Conservation (phyloP, 2,329 filamentous ascomycete species). For the Diaporthe sp. region DNA sequence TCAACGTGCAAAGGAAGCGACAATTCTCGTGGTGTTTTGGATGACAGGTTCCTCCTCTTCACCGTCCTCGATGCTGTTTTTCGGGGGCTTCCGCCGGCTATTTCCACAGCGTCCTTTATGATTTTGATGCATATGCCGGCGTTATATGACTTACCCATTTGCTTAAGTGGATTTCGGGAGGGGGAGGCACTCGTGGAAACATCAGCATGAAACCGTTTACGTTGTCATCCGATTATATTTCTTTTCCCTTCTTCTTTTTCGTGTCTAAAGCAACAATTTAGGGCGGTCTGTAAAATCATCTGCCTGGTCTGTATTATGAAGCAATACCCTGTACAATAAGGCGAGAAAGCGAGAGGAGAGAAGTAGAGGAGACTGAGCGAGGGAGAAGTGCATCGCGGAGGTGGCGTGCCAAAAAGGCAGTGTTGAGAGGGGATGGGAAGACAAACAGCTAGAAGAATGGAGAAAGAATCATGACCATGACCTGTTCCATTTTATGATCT, state of each 20-base stretch:
- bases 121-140: conserved; percentile 15
- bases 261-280: conserved; percentile 21
- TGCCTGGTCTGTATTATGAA: conserved; percentile 29
- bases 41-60: conserved; percentile 1
- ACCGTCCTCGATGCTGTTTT: not conserved
- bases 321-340: conserved; percentile 36
- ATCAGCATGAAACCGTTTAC: conserved; percentile 17
- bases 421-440: not conserved
- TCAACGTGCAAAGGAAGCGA: not conserved
- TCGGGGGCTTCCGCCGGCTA: not conserved
- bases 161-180: not conserved
- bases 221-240: not conserved
- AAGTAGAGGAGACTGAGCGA: not conserved
- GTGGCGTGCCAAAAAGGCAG: not conserved
- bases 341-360: not conserved
- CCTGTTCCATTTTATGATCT: not conserved
- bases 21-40: not conserved
- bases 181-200: not conserved
- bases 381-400: not conserved
- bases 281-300: not conserved
- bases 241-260: not conserved
- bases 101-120: conserved; percentile 19
- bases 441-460: conserved; percentile 1
- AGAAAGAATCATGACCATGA: not conserved
- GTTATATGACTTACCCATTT: not conserved